Evolutionary conservation across 768 basidiomycete species (phyloP).

Genomic region (Phaeotremella skinneri): DNA sequence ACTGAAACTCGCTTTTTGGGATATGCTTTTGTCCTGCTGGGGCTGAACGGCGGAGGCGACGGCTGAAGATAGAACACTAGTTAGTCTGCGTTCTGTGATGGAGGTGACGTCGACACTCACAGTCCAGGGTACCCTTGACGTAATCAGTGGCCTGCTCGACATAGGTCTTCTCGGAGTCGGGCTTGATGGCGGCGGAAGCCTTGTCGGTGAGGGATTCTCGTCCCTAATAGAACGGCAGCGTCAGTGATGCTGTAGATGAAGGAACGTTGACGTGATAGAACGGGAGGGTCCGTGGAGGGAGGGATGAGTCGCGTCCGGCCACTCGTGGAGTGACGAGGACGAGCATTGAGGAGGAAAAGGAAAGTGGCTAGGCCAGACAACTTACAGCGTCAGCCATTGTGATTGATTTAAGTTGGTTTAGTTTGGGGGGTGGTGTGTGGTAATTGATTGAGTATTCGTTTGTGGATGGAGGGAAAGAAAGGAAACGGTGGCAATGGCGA

Average conservation of each 20-base stretch:
- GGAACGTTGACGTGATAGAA: not conserved
- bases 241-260: not conserved
- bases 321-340: not conserved
- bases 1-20: no score
- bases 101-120: conserved; percentile 20
- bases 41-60: conserved; percentile 43
- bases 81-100: no score
- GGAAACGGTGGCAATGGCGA: conserved; percentile 6
- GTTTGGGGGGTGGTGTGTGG: conserved; percentile 9
- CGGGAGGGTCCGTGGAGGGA: not conserved
- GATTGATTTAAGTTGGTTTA: conserved; percentile 13
- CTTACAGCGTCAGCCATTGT: conserved; percentile 42
- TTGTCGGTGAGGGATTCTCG: conserved; percentile 42
- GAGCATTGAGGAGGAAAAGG: not conserved
- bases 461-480: conserved; percentile 12
- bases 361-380: conserved; percentile 3
- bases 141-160: conserved; percentile 38
- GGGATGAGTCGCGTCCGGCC: not conserved
- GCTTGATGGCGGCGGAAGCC: conserved; percentile 35
- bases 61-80: conserved; percentile 6
- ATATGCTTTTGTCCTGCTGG: no score
- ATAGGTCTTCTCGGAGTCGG: conserved; percentile 43
- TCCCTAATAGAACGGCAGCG: conserved; percentile 19
- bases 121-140: conserved; percentile 37
- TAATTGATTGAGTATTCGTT: not conserved